Conservation (phyloP, 1,284 basidiomycete genomes). For the Ustilago nuda region DNA sequence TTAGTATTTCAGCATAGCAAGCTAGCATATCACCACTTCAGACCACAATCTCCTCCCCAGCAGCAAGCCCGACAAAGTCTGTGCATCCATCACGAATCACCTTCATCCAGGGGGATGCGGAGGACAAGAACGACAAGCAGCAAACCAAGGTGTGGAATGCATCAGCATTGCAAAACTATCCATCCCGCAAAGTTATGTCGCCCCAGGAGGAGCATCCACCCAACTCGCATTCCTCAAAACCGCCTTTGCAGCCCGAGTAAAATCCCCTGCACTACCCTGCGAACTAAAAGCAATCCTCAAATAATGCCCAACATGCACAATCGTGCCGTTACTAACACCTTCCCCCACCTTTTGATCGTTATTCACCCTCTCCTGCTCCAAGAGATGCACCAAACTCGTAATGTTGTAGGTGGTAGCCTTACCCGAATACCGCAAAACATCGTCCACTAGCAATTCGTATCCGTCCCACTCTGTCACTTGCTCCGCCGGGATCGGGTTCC, state of each 20-base stretch:
- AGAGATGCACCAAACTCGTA: constrained; percentile 23
- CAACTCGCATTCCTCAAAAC: constrained; percentile 82
- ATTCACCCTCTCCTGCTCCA: background rate
- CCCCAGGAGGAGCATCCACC: constrained; percentile 69
- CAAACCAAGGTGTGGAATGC: too few relatives aligned
- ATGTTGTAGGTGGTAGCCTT: constrained; percentile 71
- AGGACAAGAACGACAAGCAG: too few relatives aligned
- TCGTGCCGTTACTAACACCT: constrained; percentile 70
- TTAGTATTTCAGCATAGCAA: background rate
- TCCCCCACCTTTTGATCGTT: constrained; percentile 5
- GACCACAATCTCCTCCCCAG: background rate
- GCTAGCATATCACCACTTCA: too few relatives aligned
- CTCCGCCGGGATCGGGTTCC: constrained; percentile 74
- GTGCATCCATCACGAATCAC: background rate
- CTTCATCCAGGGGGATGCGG: too few relatives aligned
- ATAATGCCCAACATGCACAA: constrained; percentile 77
- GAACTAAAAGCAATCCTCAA: constrained; percentile 79
- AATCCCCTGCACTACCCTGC: constrained; percentile 79
- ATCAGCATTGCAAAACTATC: too few relatives aligned
- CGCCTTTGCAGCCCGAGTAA: constrained; percentile 81
- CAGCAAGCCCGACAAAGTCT: background rate
- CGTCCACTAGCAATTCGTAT: constrained; percentile 83
- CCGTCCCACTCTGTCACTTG: constrained; percentile 75
- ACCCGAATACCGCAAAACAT: constrained; percentile 82
- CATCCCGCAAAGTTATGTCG: constrained; percentile 19